These are phyloP conservation scores for Pichia terricola DNA, from an alignment of 1,139 yeast species.

Conservation along the genomic window DNA sequence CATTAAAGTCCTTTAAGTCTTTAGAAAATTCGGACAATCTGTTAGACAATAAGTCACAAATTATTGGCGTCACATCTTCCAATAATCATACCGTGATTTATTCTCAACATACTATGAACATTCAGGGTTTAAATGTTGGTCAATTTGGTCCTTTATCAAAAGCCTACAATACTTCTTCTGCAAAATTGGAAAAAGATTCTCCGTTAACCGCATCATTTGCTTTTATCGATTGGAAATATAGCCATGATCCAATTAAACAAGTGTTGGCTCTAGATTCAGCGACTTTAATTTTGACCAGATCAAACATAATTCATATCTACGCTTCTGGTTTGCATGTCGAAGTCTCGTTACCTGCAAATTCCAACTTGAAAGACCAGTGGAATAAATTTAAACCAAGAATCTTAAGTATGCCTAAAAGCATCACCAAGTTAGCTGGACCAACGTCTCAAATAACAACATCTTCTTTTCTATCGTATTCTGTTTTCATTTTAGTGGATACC, in stretches of 20 bases:
- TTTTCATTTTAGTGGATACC: conserved; percentile 7
- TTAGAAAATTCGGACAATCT: conserved; percentile 5
- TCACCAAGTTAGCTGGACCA: conserved; percentile 7
- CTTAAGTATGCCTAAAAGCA: conserved; percentile 10
- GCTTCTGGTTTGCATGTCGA: conserved; percentile 50
- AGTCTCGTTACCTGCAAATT: conserved; percentile 30
- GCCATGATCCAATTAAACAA: conserved; percentile 35
- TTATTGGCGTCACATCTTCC: conserved; percentile 55
- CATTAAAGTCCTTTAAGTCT: not conserved
- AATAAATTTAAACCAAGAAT: conserved; percentile 42
- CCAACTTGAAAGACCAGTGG: conserved; percentile 33
- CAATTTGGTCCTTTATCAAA: conserved; percentile 58
- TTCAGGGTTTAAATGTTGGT: conserved; percentile 84
- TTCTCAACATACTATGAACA: conserved; percentile 39
- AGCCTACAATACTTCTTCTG: not conserved
- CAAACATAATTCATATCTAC: conserved; percentile 54
- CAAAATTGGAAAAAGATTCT: conserved; percentile 11
- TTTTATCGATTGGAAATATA: conserved; percentile 28
- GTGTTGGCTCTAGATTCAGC: conserved; percentile 63
- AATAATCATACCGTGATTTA: conserved; percentile 63
- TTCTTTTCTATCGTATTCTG: conserved; percentile 1
- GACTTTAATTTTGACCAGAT: conserved; percentile 56
- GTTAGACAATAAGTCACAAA: conserved; percentile 16
- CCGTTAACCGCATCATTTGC: conserved; percentile 26
- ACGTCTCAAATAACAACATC: not conserved